Evolutionary conservation across 2,329 filamentous ascomycete species (phyloP).

Genomic region (Xylariaceae sp.): DNA sequence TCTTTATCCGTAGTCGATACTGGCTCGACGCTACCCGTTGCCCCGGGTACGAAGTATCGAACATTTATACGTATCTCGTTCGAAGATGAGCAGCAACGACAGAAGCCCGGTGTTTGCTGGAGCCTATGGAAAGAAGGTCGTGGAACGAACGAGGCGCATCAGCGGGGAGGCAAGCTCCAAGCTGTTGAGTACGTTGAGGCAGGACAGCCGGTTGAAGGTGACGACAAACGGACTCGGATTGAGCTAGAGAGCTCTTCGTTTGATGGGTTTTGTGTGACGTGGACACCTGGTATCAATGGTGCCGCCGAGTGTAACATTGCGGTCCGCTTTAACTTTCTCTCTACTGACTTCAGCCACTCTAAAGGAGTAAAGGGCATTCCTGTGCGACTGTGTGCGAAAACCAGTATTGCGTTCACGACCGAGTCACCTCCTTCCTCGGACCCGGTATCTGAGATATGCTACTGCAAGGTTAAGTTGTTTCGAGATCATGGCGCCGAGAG

Average conservation of each 20-base stretch:
- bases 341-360: slow-evolving; percentile 97
- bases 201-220: slow-evolving; percentile 63
- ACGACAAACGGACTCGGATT: slow-evolving; percentile 71
- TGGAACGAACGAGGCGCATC: slow-evolving; percentile 94
- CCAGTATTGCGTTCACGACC: slow-evolving; percentile 65
- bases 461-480: slow-evolving; percentile 97
- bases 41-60: slow-evolving; percentile 74
- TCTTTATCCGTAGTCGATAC: slow-evolving; percentile 85
- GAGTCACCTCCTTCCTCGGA: slow-evolving; percentile 55
- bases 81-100: slow-evolving; percentile 91
- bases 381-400: slow-evolving; percentile 91
- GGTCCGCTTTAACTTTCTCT: slow-evolving; percentile 97
- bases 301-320: slow-evolving; percentile 81
- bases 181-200: slow-evolving; percentile 91
- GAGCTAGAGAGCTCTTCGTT: slow-evolving; percentile 82
- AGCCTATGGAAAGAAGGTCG: slow-evolving; percentile 93
- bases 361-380: slow-evolving; percentile 99
- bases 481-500: slow-evolving; percentile 94
- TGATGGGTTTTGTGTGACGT: slow-evolving; percentile 90
- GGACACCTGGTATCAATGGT: slow-evolving; percentile 76
- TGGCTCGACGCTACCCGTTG: slow-evolving; percentile 62
- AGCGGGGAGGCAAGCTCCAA: slow-evolving; percentile 88
- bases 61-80: slow-evolving; percentile 96
- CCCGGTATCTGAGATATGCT: slow-evolving; percentile 76
- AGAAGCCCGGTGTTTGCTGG: slow-evolving; percentile 84